Percentiles rank a stretch among this genome's conserved stretches.
Evolutionary conservation across 2,329 filamentous ascomycete genomes (phyloP).

Genomic region (Ceratocystis papillata): DNA sequence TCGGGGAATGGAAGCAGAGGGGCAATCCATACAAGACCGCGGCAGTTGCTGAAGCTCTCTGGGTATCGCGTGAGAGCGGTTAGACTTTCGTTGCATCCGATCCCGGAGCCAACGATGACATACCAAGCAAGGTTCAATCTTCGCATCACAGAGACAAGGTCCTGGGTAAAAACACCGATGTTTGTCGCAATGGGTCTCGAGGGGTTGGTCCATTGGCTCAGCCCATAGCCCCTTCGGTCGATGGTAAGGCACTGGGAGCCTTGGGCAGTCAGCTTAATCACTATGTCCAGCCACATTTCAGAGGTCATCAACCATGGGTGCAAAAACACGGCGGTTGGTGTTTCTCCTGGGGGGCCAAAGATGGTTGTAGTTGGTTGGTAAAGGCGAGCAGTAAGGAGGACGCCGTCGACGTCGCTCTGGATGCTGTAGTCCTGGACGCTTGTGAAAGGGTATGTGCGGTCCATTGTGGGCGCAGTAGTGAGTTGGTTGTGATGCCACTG

Average conservation of each 20-base stretch:
- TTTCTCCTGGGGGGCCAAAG: background rate
- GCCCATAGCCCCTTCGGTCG: slow-evolving; percentile 13
- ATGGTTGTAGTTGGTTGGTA: background rate
- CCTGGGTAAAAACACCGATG: slow-evolving; percentile 1
- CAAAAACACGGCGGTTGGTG: slow-evolving; percentile 18
- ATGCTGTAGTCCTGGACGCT: background rate
- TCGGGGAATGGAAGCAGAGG: slow-evolving; percentile 10
- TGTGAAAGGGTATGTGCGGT: too few relatives aligned
- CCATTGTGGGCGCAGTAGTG: background rate
- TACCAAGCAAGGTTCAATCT: slow-evolving; percentile 10
- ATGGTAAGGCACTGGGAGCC: slow-evolving; percentile 14
- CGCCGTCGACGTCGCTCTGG: slow-evolving; percentile 7
- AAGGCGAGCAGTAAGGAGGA: background rate
- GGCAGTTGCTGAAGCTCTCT: slow-evolving; percentile 5
- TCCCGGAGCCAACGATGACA: slow-evolving; percentile 16
- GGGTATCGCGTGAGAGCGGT: slow-evolving; percentile 5
- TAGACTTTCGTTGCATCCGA: slow-evolving; percentile 20
- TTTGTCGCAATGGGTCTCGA: background rate
- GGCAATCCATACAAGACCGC: slow-evolving; percentile 15
- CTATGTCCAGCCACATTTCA: slow-evolving; percentile 9
- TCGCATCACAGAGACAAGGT: background rate
- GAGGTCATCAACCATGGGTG: slow-evolving; percentile 17
- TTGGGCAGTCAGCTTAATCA: background rate
- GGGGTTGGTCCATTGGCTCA: slow-evolving; percentile 8
- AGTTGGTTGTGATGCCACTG: background rate